Evolutionary conservation across 805 yeast genomes (phyloP).

Genomic region (Cyberlindnera samutprakarnensis): DNA sequence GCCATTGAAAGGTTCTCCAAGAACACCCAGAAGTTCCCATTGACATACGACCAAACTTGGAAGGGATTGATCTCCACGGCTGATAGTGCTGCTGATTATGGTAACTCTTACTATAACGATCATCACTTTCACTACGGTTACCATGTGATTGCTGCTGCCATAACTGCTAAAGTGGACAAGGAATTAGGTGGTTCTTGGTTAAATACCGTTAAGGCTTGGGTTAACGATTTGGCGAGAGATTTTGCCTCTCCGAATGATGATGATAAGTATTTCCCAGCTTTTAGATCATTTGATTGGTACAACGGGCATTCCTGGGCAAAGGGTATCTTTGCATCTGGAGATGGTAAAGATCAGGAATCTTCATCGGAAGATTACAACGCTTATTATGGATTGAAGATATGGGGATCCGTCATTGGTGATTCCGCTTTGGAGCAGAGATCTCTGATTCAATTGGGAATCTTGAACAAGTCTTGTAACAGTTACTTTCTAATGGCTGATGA

Average conservation of each 20-base stretch:
- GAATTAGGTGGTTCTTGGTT: constrained; percentile 49
- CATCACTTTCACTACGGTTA: constrained; percentile 77
- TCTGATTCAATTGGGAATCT: constrained; percentile 52
- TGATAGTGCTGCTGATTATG: constrained; percentile 54
- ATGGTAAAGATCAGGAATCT: constrained; percentile 73
- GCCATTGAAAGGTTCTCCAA: constrained; percentile 64
- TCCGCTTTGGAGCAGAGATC: constrained; percentile 44
- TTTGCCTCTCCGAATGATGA: constrained; percentile 49
- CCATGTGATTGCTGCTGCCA: constrained; percentile 64
- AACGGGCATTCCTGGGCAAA: constrained; percentile 78
- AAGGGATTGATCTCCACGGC: constrained; percentile 72
- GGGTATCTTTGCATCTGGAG: constrained; percentile 62
- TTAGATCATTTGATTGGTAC: constrained; percentile 66
- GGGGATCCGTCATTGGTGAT: constrained; percentile 52
- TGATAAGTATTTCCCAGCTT: constrained; percentile 57
- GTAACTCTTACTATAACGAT: constrained; percentile 64
- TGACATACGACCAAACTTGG: constrained; percentile 75
- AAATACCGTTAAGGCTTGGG: constrained; percentile 41
- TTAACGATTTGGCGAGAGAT: constrained; percentile 55
- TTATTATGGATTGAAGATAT: constrained; percentile 58
- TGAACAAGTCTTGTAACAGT: constrained; percentile 43
- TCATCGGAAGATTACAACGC: constrained; percentile 71
- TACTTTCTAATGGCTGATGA: constrained; percentile 49
- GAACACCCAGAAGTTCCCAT: constrained; percentile 65
- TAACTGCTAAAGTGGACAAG: constrained; percentile 48